Evolutionary conservation across 2,329 filamentous ascomycete species (phyloP).

Genomic region (Exophiala sp.): DNA sequence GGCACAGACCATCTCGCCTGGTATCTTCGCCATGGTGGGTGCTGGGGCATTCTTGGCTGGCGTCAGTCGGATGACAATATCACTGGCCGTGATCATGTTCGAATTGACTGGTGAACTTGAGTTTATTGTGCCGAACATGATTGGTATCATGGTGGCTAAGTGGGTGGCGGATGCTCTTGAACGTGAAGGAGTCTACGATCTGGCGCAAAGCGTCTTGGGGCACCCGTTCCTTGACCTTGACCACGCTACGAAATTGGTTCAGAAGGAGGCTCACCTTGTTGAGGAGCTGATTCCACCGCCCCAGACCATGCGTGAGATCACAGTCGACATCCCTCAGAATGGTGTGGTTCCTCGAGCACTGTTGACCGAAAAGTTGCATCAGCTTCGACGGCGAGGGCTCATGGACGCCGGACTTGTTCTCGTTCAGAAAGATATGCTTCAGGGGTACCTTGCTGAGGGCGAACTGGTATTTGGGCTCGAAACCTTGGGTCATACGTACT

Average conservation of each 20-base stretch:
- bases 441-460: slow-evolving; percentile 54
- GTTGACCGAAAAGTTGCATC: slow-evolving; percentile 45
- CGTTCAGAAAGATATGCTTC: slow-evolving; percentile 46
- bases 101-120: slow-evolving; percentile 58
- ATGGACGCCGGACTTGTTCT: slow-evolving; percentile 59
- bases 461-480: slow-evolving; percentile 42
- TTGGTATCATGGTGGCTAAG: slow-evolving; percentile 58
- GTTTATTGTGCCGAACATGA: slow-evolving; percentile 57
- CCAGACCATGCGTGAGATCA: slow-evolving; percentile 57
- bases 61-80: slow-evolving; percentile 58
- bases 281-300: slow-evolving; percentile 51
- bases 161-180: slow-evolving; percentile 57
- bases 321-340: slow-evolving; percentile 43
- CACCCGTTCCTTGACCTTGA: slow-evolving; percentile 58
- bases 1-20: slow-evolving; percentile 51
- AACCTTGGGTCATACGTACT: slow-evolving; percentile 34
- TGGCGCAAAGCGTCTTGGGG: slow-evolving; percentile 57
- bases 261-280: slow-evolving; percentile 35
- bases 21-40: slow-evolving; percentile 61
- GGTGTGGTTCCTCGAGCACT: slow-evolving; percentile 43
- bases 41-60: slow-evolving; percentile 58
- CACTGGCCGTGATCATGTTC: slow-evolving; percentile 60
- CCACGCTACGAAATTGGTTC: background rate
- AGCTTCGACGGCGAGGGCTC: slow-evolving; percentile 49
- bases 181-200: slow-evolving; percentile 55